A percentile compares a stretch with the other conserved stretches of the same genome.
Conservation (phyloP, 805 yeast species). For the Candida golubevii region DNA sequence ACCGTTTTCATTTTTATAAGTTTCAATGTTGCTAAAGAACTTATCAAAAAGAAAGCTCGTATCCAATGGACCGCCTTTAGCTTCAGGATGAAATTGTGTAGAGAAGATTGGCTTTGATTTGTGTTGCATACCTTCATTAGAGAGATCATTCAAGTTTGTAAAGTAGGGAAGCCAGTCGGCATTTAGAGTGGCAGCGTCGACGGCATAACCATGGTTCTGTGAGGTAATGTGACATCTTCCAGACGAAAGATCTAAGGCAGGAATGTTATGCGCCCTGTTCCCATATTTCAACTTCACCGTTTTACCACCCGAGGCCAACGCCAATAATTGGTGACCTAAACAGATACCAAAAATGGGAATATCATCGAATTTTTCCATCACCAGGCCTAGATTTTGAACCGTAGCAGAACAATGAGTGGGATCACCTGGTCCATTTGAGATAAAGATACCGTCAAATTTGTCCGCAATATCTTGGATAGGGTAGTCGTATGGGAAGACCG, state of each 20-base stretch:
- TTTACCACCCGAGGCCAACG: constrained; percentile 91
- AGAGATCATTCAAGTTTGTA: constrained; percentile 88
- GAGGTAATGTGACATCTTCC: constrained; percentile 98
- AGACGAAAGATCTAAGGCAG: constrained; percentile 83
- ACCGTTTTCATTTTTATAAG: constrained; percentile 41
- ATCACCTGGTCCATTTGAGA: constrained; percentile 99
- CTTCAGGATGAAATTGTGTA: constrained; percentile 98
- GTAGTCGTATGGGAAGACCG: constrained; percentile 94
- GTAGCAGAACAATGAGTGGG: constrained; percentile 81
- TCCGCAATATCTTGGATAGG: constrained; percentile 88
- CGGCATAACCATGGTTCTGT: constrained; percentile 98
- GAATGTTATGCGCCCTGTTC: constrained; percentile 98
- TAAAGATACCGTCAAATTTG: constrained; percentile 90
- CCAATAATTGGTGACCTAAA: constrained; percentile 94
- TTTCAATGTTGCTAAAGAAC: constrained; percentile 66
- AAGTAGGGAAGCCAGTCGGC: constrained; percentile 74
- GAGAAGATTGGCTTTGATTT: constrained; percentile 84
- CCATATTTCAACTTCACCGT: constrained; percentile 94
- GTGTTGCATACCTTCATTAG: constrained; percentile 98
- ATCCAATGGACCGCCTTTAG: constrained; percentile 98
- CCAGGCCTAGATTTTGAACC: constrained; percentile 56
- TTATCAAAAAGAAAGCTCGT: constrained; percentile 88
- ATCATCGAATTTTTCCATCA: constrained; percentile 56
- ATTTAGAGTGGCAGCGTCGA: constrained; percentile 73
- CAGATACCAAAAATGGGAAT: constrained; percentile 97